Evolutionary conservation across 805 yeast species (phyloP).

Genomic region (Candida dajiaensis): DNA sequence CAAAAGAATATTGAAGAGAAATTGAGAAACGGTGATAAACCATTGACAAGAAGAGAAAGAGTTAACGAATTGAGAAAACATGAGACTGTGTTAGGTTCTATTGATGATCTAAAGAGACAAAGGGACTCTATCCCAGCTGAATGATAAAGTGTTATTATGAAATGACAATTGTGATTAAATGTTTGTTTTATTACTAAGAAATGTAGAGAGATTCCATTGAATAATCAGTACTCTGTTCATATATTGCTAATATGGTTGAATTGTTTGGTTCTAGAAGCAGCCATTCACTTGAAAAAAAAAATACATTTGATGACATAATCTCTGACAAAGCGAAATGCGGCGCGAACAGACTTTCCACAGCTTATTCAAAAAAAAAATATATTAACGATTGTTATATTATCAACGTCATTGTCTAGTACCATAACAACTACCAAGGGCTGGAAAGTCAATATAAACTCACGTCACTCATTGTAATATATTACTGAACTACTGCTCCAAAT

Average conservation of each 20-base stretch:
- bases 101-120: slow-evolving; percentile 33
- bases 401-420: not conserved
- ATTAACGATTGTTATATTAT: not conserved
- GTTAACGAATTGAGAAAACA: slow-evolving; percentile 45
- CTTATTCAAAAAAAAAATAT: not conserved
- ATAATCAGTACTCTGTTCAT: too few species aligned
- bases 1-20: slow-evolving; percentile 44
- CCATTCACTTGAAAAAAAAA: not conserved
- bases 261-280: not conserved
- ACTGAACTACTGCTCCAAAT: not conserved
- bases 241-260: too few species aligned
- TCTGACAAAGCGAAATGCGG: not conserved
- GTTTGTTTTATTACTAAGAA: not conserved
- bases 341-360: not conserved
- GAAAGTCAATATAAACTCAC: not conserved
- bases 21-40: slow-evolving; percentile 38
- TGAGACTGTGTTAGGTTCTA: slow-evolving; percentile 65
- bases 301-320: not conserved
- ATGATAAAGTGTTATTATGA: not conserved
- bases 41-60: slow-evolving; percentile 39
- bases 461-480: not conserved
- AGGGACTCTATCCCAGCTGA: slow-evolving; percentile 22
- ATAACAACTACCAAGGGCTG: not conserved
- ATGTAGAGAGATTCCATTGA: not conserved
- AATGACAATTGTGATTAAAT: not conserved